Conservation (phyloP, 2,329 filamentous ascomycete species). For the Phaeomoniella chlamydospora region DNA sequence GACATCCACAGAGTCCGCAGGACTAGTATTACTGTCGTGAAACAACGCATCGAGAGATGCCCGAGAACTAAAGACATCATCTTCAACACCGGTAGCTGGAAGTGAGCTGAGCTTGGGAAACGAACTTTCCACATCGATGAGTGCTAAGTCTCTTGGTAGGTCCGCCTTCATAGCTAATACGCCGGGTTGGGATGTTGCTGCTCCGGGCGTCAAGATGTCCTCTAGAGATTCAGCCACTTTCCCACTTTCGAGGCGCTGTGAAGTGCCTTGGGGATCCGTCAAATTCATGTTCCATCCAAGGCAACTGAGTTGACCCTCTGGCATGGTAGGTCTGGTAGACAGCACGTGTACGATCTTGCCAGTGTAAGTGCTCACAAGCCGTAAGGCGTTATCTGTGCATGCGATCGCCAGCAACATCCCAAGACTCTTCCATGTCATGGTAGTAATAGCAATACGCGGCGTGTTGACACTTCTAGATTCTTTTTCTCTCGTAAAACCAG, state of each 20-base stretch:
- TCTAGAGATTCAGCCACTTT: slow-evolving; percentile 22
- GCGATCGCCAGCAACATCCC: slow-evolving; percentile 67
- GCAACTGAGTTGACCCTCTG: slow-evolving; percentile 7
- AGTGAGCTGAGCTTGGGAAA: slow-evolving; percentile 63
- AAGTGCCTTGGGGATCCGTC: slow-evolving; percentile 31
- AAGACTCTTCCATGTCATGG: slow-evolving; percentile 15
- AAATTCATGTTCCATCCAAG: slow-evolving; percentile 42
- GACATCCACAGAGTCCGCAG: slow-evolving; percentile 60
- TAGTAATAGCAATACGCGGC: not conserved
- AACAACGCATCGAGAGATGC: slow-evolving; percentile 58
- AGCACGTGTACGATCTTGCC: slow-evolving; percentile 59
- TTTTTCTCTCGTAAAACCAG: slow-evolving; percentile 20
- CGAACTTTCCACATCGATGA: slow-evolving; percentile 61
- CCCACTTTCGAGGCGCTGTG: slow-evolving; percentile 22
- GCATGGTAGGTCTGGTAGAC: slow-evolving; percentile 37
- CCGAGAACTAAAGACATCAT: slow-evolving; percentile 53
- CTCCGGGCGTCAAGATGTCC: slow-evolving; percentile 23
- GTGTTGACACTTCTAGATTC: slow-evolving; percentile 21
- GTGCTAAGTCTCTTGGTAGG: slow-evolving; percentile 58
- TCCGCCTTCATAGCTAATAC: slow-evolving; percentile 29
- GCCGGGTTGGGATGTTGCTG: slow-evolving; percentile 18
- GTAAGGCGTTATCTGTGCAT: slow-evolving; percentile 68
- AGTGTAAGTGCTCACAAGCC: slow-evolving; percentile 64
- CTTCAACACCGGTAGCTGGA: slow-evolving; percentile 41
- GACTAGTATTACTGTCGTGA: slow-evolving; percentile 42